Evolutionary conservation across 1,284 basidiomycete species (phyloP).

Genomic region (Melampsora americana): DNA sequence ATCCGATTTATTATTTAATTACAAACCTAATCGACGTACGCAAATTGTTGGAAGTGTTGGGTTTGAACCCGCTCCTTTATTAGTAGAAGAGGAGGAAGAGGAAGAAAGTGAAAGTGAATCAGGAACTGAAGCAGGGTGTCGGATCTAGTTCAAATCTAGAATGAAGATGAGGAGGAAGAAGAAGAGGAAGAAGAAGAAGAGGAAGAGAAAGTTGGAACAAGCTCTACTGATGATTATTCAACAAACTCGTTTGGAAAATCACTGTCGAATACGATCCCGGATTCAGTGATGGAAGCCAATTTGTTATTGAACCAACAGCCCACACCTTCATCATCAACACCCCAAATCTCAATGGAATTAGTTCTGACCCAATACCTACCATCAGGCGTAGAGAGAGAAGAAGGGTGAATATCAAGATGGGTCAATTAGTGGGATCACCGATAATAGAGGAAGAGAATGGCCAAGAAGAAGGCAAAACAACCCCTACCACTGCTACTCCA

Average conservation of each 20-base stretch:
- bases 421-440: conserved; percentile 26
- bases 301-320: neutral
- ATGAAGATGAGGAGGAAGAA: neutral
- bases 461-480: neutral
- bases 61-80: conserved; percentile 27
- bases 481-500: neutral
- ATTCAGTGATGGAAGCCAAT: conserved; percentile 11
- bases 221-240: conserved; percentile 17
- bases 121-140: conserved; percentile 1
- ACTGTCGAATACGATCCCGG: conserved; percentile 12
- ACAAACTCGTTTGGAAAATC: neutral
- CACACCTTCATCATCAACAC: neutral
- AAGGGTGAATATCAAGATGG: conserved; percentile 40
- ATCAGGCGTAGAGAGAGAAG: conserved; percentile 24
- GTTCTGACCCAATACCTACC: conserved; percentile 8
- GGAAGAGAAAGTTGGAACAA: neutral
- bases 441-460: conserved; percentile 35
- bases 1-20: conserved; percentile 33
- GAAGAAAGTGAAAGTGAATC: conserved; percentile 26
- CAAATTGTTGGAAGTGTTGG: conserved; percentile 37
- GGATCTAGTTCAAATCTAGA: neutral
- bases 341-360: neutral
- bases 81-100: conserved; percentile 30
- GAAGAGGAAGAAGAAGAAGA: neutral
- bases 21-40: conserved; percentile 17